Evolutionary conservation across 176 grass and related monocot species (phyloP).

Genomic region (Chloris gayana): DNA sequence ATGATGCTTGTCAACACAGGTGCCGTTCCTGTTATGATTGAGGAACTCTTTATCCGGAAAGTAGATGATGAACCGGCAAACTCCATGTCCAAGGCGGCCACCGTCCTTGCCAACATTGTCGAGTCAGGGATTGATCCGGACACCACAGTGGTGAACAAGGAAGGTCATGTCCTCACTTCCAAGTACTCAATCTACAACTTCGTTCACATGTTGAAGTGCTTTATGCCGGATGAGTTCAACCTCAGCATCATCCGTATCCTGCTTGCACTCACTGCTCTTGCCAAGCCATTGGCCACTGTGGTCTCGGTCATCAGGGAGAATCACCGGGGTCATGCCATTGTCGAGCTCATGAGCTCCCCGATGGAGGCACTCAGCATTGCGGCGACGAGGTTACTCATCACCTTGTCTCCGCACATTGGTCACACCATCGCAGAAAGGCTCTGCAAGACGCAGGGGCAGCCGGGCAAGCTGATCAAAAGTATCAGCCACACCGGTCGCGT

Average conservation of each 20-base stretch:
- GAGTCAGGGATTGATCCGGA: conserved; percentile 66
- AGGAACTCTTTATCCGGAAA: conserved; percentile 69
- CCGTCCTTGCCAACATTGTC: conserved; percentile 67
- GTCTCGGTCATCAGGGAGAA: conserved; percentile 68
- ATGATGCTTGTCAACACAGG: conserved; percentile 60
- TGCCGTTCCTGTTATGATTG: conserved; percentile 56
- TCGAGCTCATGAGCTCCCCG: conserved; percentile 60
- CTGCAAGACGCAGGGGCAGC: conserved; percentile 81
- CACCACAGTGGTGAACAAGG: conserved; percentile 73
- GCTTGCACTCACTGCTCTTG: conserved; percentile 39
- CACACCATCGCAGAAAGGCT: conserved; percentile 73
- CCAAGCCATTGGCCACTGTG: conserved; percentile 55
- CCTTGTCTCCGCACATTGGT: conserved; percentile 62
- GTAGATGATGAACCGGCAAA: conserved; percentile 49
- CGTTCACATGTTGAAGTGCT: conserved; percentile 75
- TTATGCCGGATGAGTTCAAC: conserved; percentile 65
- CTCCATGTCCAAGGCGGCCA: conserved; percentile 62
- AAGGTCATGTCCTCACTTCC: conserved; percentile 85
- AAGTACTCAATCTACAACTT: conserved; percentile 89
- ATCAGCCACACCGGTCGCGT: conserved; percentile 47
- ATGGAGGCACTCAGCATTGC: conserved; percentile 54
- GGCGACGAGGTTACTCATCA: conserved; percentile 65
- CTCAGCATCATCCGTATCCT: conserved; percentile 70
- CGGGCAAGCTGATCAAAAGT: conserved; percentile 53
- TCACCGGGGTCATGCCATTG: conserved; percentile 53